Base-by-base conservation (phyloP, 257 asterid genomes). In the Solanum commersonii region DNA sequence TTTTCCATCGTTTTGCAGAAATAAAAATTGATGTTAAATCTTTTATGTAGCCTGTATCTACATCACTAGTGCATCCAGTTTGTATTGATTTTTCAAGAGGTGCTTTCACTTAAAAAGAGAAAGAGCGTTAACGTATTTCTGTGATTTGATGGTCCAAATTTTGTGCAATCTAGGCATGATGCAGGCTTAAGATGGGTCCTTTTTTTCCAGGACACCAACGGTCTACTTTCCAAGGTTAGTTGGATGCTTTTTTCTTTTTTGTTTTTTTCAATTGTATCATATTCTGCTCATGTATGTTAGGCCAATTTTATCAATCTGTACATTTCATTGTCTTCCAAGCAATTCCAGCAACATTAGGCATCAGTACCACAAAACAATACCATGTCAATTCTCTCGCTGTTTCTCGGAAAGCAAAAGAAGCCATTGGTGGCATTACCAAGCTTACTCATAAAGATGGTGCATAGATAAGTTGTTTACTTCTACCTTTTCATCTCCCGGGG, bases 391-490 rank as follows among this genome's bases (percentile, higher is more conserved):
- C 99, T 95, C 96, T 97, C 76, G 97, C 98, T 81, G 99, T 96
- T 93, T 98, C 96, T 63, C 94, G 99, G 88, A 97, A 97, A 94
- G 99, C 99, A 82, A 97, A 97, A 94, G 99, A 96, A 90, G 98
- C 98, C 90, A 96, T 96, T 87, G 99, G 99, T 87, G 99, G 99
- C 91, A 97, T 97, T 85, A 92, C 99, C 86, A 96, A 89, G 87
- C 98, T 97, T 86, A 94, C 96, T 88, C 99, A 97, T 89, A 89
- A 92, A 90, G 98, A 97, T 93, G 99, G 99, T 97, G 86, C 23
- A 84, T 16, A 46, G 85, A 44, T 46, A 3, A 46, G 68, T 46
- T 27, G 34, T 63, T 46, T 46, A 65, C 76, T 40, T 73, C 85
- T 81, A 46, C 38, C 85, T 81, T 81, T 81, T 15, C 27, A 44